Percentiles rank a stretch among this genome's conserved stretches.
Evolutionary conservation across 192 early-diverging fungal genomes (phyloP).

Genomic region (Coemansia sp.): DNA sequence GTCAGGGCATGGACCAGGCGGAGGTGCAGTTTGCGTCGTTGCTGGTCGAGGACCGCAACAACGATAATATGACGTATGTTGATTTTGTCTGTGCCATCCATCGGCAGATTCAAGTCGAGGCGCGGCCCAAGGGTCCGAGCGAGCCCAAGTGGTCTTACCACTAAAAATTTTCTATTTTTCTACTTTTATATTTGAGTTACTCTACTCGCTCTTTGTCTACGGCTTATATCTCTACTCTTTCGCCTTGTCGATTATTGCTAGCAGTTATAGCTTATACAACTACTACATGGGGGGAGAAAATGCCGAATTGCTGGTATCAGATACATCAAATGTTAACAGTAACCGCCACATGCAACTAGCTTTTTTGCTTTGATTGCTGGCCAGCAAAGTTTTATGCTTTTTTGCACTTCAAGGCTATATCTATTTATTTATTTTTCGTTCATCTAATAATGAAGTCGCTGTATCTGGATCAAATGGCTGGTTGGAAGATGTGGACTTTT

Average conservation of each 20-base stretch:
- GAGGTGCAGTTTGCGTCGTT: slow-evolving; percentile 78
- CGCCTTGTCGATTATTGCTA: background rate
- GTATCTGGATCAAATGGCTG: background rate
- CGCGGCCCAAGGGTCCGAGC: slow-evolving; percentile 48
- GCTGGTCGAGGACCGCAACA: slow-evolving; percentile 87
- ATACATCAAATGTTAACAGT: background rate
- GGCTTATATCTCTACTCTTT: background rate
- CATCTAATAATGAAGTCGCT: slow-evolving; percentile 28
- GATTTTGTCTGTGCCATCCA: slow-evolving; percentile 90
- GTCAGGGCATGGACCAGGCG: slow-evolving; percentile 79
- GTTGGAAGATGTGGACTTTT: slow-evolving; percentile 28
- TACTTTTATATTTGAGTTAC: background rate
- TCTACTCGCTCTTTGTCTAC: background rate
- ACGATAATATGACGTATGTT: slow-evolving; percentile 87
- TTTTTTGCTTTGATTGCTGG: background rate
- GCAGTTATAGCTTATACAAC: background rate
- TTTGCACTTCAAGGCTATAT: background rate
- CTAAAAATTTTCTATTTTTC: slow-evolving; percentile 1
- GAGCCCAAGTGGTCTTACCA: slow-evolving; percentile 50
- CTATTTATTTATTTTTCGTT: slow-evolving; percentile 5
- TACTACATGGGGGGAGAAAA: background rate
- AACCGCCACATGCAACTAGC: background rate
- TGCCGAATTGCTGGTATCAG: background rate
- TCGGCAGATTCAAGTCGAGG: slow-evolving; percentile 78
- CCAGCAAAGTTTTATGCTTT: background rate